Base-by-base conservation (phyloP, 2,329 filamentous ascomycete species). In the Raffaelea arxii region DNA sequence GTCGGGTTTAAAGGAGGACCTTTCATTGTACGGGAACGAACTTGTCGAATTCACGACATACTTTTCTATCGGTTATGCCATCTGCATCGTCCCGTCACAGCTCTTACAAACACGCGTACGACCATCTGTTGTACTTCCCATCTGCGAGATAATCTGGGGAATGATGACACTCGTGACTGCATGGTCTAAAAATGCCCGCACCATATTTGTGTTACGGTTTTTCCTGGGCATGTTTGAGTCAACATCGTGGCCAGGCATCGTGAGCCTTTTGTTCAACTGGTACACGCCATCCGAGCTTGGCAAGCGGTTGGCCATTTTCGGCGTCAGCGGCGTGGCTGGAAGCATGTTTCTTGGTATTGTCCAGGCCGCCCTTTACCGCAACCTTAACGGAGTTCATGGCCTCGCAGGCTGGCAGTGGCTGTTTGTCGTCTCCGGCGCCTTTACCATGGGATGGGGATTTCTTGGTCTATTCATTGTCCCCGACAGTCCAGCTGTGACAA, bases 231-330 rank as follows among this genome's bases (percentile, higher is more conserved):
- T n/a, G n/a, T n/a, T n/a, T n/a, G n/a, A n/a, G n/a, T n/a, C n/a
- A n/a, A n/a, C n/a, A n/a, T n/a, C n/a, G n/a, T n/a, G n/a, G n/a
- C 75, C 76, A 0, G 76, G 75, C 24, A 68, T 77, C 39, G 65
- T 69, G 49, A 69, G 68, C 48, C 61, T 69, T 44, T 59, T 70
- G 3, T 66, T 67, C 12, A 27, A 22, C 21, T 44, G 42, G 42
- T 44, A 44, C 21, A 44, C 42, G 21, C 42, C 42, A 4, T 37
- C 42, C 6, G 42, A 44, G 42, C 42, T 44, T 5, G 42, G 42
- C 21, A 44, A 44, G 16, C 42, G 42, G 4, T 36, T 44, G 42
- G 42, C 42, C 9, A 10, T 44, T 27, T 44, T 36, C 19, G 42
- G 37, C 11, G 42, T 44, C 22, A 36, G 30, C 16, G 36, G 30